phyloP scores from a whole-genome alignment of 805 yeast genomes.

The Saccharomyces paradoxus region DNA sequence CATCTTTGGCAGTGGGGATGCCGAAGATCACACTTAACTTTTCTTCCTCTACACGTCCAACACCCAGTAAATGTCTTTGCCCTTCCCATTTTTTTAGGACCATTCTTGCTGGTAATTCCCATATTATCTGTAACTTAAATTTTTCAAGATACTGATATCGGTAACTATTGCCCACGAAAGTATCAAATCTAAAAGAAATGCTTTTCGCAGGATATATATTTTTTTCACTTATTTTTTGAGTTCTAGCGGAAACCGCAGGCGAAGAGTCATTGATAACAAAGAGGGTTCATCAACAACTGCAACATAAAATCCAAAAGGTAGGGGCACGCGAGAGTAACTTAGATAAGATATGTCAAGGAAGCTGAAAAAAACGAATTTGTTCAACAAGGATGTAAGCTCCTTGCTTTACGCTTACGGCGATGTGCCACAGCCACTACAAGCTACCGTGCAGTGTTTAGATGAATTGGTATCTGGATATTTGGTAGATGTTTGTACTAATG shows the following conservation, averaged over 20 bases:
- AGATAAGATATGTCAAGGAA: slow-evolving; percentile 25
- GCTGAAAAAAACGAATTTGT: slow-evolving; percentile 37
- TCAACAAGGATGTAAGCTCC: slow-evolving; percentile 46
- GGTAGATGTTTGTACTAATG: slow-evolving; percentile 51
- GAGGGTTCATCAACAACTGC: not conserved
- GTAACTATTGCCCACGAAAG: not conserved
- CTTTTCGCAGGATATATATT: not conserved
- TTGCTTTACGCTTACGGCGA: slow-evolving; percentile 69
- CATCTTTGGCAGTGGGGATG: slow-evolving; percentile 71
- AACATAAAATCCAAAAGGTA: not conserved
- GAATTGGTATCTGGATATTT: slow-evolving; percentile 60
- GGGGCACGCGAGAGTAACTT: not conserved
- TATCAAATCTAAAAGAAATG: not conserved
- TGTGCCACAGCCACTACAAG: slow-evolving; percentile 55
- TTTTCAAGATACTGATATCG: not conserved
- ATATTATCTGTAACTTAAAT: not conserved
- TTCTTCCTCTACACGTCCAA: slow-evolving; percentile 75
- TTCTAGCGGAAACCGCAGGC: not conserved
- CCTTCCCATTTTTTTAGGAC: slow-evolving; percentile 25
- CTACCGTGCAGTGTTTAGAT: slow-evolving; percentile 57
- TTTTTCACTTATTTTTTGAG: not conserved
- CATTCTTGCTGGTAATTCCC: not conserved
- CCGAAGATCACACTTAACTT: slow-evolving; percentile 70
- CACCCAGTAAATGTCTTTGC: slow-evolving; percentile 82
- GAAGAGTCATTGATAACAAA: not conserved